Conservation (phyloP, 805 yeast genomes). For the Candida patagonica region DNA sequence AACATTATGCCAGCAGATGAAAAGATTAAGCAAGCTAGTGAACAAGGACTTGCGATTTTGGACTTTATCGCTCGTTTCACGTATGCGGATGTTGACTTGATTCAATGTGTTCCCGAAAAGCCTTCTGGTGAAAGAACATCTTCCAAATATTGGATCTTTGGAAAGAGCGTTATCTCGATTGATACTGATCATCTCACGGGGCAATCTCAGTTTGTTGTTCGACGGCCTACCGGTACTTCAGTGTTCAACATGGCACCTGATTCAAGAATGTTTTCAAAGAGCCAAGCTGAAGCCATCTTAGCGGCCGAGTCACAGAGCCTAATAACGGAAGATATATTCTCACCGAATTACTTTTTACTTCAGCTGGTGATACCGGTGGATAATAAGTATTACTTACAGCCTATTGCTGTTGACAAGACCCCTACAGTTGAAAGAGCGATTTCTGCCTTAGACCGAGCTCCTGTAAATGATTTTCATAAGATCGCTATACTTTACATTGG, state of each 20-base stretch:
- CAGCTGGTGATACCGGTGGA: conserved; percentile 42
- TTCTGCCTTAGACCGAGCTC: conserved; percentile 59
- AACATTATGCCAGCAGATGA: conserved; percentile 41
- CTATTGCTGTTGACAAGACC: conserved; percentile 45
- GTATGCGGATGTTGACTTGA: conserved; percentile 51
- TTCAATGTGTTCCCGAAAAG: conserved; percentile 22
- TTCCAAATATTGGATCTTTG: conserved; percentile 48
- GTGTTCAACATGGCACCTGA: conserved; percentile 33
- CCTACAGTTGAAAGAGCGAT: conserved; percentile 43
- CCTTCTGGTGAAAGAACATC: conserved; percentile 6
- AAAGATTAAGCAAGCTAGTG: conserved; percentile 28
- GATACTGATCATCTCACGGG: conserved; percentile 47
- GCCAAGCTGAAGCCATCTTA: conserved; percentile 2
- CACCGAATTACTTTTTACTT: conserved; percentile 42
- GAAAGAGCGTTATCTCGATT: conserved; percentile 47
- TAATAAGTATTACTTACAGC: conserved; percentile 28
- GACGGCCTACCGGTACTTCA: conserved; percentile 61
- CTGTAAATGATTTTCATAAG: conserved; percentile 69
- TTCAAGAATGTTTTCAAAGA: conserved; percentile 13
- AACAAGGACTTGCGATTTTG: conserved; percentile 50
- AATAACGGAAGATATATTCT: conserved; percentile 15
- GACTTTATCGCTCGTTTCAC: conserved; percentile 65
- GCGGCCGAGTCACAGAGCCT: not conserved
- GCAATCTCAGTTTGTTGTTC: conserved; percentile 37
- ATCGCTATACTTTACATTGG: conserved; percentile 72